phyloP scores from a whole-genome alignment of 2,329 filamentous ascomycete species.

The Ophiostoma novo-ulmi region DNA sequence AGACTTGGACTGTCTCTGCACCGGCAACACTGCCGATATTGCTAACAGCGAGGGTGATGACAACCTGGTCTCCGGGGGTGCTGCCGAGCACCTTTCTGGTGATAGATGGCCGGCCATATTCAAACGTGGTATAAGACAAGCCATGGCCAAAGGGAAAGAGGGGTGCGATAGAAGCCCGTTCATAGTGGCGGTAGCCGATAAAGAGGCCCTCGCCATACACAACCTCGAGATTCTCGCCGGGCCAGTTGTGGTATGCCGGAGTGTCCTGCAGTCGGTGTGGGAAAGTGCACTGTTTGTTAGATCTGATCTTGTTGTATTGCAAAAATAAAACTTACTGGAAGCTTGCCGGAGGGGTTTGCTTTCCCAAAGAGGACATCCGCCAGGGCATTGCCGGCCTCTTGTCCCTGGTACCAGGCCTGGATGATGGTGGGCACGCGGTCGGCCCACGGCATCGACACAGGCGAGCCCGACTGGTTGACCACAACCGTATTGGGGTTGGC shows the following conservation, averaged over 20 bases:
- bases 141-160: constrained; percentile 71
- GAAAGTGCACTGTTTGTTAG: constrained; percentile 53
- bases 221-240: constrained; percentile 62
- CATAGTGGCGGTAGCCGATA: constrained; percentile 69
- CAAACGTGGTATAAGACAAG: constrained; percentile 66
- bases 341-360: neutral
- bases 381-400: constrained; percentile 63
- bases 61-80: constrained; percentile 40
- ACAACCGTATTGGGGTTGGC: constrained; percentile 43
- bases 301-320: neutral
- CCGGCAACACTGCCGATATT: neutral
- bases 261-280: constrained; percentile 60
- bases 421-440: constrained; percentile 60
- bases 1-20: neutral
- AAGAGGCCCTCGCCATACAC: constrained; percentile 68
- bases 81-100: constrained; percentile 44
- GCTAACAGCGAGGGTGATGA: neutral
- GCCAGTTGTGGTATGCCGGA: constrained; percentile 68
- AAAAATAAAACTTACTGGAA: neutral
- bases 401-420: constrained; percentile 66
- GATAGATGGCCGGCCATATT: constrained; percentile 46
- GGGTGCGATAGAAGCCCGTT: constrained; percentile 53
- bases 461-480: constrained; percentile 64
- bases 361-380: constrained; percentile 62
- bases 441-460: constrained; percentile 66